Base-by-base conservation (phyloP, 2,329 filamentous ascomycete genomes). In the Fusarium sp. region DNA sequence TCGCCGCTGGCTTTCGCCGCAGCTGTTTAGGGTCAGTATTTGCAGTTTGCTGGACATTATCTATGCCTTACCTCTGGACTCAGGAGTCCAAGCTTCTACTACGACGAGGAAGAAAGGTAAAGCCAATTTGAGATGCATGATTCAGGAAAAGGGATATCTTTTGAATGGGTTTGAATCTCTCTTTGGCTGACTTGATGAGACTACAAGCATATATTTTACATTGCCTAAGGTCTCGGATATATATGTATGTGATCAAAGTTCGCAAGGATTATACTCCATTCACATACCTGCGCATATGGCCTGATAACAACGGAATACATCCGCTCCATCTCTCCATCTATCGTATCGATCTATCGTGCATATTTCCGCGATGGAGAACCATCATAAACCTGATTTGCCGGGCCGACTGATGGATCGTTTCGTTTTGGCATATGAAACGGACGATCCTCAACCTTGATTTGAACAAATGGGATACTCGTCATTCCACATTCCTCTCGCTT, bases 81-180 rank as follows among this genome's bases (percentile, higher is more conserved):
- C 50, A 2, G 54, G 68, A 3, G 61, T 70, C 68, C 66, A 70
- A 4, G 67, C 66, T 12, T 53, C 39, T 25, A 20, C 67, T 1
- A 3, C 18, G 0, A 53, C 45, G 20, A 70, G 20, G 33, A 67
- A 56, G 5, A 57, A 31, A 7, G 25, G 38, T 2, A 65, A 35
- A 7, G 3, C 38, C 1, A 38, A 7, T 18, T 64, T 64, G 1
- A 58, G 12, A 25, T 29, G 44, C 55, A 58, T 58, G 6, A 2
- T 52, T 11, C 0, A 25, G 25, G 1, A 1, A 20, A 14, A 15
- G 25, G 5, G 1, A 25, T 10, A 17, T 18, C 10, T 1, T 7
- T 36, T 20, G 10, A 7, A 47, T 9, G 13, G 8, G 18, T 27
- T 3, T 0, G 3, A 31, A 6, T 1, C 3, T 53, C 10, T 31